Conservation (phyloP, 2,329 filamentous ascomycete species). For the Chaetomiaceae sp. region DNA sequence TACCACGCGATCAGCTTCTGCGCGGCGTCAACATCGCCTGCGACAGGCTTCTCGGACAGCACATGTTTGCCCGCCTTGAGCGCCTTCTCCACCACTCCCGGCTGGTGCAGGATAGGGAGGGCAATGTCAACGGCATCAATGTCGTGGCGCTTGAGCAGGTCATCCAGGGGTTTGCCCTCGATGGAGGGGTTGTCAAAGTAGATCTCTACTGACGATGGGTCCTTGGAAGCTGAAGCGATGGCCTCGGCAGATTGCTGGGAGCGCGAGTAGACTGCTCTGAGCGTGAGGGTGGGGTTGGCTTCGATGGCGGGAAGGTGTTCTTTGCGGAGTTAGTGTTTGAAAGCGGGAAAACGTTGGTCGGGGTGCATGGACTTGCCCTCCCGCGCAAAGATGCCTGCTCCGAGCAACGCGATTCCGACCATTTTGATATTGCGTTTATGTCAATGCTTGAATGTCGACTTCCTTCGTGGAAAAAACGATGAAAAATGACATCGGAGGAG, state of each 20-base stretch:
- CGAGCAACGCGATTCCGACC: slow-evolving; percentile 33
- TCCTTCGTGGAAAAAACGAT: neutral
- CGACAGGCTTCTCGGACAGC: slow-evolving; percentile 65
- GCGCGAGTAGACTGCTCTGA: slow-evolving; percentile 65
- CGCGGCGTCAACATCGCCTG: slow-evolving; percentile 43
- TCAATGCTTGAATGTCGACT: neutral
- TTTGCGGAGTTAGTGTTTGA: slow-evolving; percentile 10
- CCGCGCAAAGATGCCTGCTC: slow-evolving; percentile 35
- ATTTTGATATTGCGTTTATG: slow-evolving; percentile 18
- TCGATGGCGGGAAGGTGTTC: slow-evolving; percentile 53
- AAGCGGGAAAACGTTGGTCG: neutral
- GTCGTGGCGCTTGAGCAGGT: slow-evolving; percentile 51
- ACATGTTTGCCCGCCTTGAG: slow-evolving; percentile 66
- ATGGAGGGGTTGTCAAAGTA: slow-evolving; percentile 53
- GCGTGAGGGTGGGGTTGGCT: slow-evolving; percentile 43
- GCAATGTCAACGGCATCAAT: slow-evolving; percentile 53
- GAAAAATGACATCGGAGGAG: neutral
- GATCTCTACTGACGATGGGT: slow-evolving; percentile 37
- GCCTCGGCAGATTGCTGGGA: slow-evolving; percentile 53
- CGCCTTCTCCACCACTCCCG: slow-evolving; percentile 53
- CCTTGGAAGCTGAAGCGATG: slow-evolving; percentile 31
- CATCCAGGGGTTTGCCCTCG: slow-evolving; percentile 43
- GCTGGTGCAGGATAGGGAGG: slow-evolving; percentile 61
- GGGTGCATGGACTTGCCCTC: slow-evolving; percentile 21
- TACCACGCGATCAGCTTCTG: slow-evolving; percentile 31